A percentile compares a stretch with the other conserved stretches of the same genome.
Conservation (phyloP, 306 rosid species). For the Cercis canadensis region DNA sequence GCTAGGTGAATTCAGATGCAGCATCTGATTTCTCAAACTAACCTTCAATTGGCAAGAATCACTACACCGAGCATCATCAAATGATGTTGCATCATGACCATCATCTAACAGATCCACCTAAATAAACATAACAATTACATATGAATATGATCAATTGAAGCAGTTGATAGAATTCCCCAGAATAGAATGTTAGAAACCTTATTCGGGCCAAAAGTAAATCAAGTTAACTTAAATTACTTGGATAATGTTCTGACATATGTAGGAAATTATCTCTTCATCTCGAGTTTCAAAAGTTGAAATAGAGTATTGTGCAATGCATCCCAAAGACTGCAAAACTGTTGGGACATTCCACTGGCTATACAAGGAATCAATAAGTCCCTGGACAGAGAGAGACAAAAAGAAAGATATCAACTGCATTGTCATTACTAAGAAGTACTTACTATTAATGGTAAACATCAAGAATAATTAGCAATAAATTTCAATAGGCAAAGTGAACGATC, state of each 20-base stretch:
- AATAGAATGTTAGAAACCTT: neutral
- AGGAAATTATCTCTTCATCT: slow-evolving; percentile 62
- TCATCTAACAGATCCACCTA: slow-evolving; percentile 61
- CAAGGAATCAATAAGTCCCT: slow-evolving; percentile 70
- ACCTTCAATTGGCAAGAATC: slow-evolving; percentile 81
- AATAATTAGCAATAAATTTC: neutral
- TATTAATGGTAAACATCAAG: slow-evolving; percentile 25
- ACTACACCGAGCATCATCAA: slow-evolving; percentile 43
- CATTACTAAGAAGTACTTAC: slow-evolving; percentile 24
- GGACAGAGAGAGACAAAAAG: slow-evolving; percentile 27
- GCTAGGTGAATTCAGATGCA: slow-evolving; percentile 27
- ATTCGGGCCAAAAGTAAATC: slow-evolving; percentile 31
- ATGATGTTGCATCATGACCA: slow-evolving; percentile 37
- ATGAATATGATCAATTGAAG: slow-evolving; percentile 26
- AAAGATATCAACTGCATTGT: slow-evolving; percentile 21
- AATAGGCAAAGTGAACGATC: neutral
- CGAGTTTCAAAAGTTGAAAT: slow-evolving; percentile 68
- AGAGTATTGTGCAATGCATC: slow-evolving; percentile 80
- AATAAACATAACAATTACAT: slow-evolving; percentile 37
- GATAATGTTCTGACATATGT: slow-evolving; percentile 64
- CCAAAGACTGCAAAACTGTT: slow-evolving; percentile 87
- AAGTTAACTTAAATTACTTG: slow-evolving; percentile 60
- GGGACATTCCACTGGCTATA: slow-evolving; percentile 64
- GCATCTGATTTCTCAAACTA: slow-evolving; percentile 33
- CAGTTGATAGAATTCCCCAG: slow-evolving; percentile 15